These are phyloP conservation scores for Fusarium beomiforme DNA, from an alignment of 2,329 filamentous ascomycete genomes.

Conservation along the genomic window DNA sequence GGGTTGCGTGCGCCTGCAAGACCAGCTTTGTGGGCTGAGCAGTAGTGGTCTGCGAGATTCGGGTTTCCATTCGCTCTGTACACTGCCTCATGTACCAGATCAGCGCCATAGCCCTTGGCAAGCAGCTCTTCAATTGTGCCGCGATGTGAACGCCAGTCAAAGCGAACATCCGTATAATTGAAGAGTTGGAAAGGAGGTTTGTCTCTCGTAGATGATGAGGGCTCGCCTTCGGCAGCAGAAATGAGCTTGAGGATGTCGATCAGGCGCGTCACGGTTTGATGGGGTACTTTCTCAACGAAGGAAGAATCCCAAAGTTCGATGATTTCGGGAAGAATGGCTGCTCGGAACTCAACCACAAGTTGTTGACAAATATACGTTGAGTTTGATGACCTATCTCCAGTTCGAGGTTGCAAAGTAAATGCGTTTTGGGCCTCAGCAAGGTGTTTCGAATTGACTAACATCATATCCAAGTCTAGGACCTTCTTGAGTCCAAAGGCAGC, in stretches of 20 bases:
- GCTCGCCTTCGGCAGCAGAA: constrained; percentile 80
- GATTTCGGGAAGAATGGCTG: constrained; percentile 80
- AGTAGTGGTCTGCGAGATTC: constrained; percentile 76
- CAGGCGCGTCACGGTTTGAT: constrained; percentile 78
- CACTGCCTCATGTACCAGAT: constrained; percentile 79
- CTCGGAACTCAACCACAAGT: constrained; percentile 86
- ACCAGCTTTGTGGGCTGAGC: constrained; percentile 68
- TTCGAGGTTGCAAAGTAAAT: constrained; percentile 56
- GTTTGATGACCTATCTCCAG: constrained; percentile 53
- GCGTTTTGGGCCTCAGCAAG: constrained; percentile 78
- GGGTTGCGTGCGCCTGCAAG: constrained; percentile 71
- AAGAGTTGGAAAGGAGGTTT: constrained; percentile 57
- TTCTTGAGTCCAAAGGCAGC: constrained; percentile 75
- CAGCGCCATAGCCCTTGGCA: constrained; percentile 55
- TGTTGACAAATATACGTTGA: constrained; percentile 67
- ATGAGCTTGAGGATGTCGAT: constrained; percentile 86
- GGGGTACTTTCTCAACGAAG: constrained; percentile 82
- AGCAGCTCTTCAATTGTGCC: constrained; percentile 48
- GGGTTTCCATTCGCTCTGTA: constrained; percentile 80
- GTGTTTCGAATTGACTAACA: constrained; percentile 80
- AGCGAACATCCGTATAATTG: constrained; percentile 55
- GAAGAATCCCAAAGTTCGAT: constrained; percentile 85
- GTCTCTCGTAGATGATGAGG: constrained; percentile 69
- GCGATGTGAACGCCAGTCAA: constrained; percentile 56
- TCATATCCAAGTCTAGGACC: constrained; percentile 82